These are phyloP conservation scores for Anthracocystis walkeri DNA, from an alignment of 1,284 basidiomycete species.

Conservation along the genomic window DNA sequence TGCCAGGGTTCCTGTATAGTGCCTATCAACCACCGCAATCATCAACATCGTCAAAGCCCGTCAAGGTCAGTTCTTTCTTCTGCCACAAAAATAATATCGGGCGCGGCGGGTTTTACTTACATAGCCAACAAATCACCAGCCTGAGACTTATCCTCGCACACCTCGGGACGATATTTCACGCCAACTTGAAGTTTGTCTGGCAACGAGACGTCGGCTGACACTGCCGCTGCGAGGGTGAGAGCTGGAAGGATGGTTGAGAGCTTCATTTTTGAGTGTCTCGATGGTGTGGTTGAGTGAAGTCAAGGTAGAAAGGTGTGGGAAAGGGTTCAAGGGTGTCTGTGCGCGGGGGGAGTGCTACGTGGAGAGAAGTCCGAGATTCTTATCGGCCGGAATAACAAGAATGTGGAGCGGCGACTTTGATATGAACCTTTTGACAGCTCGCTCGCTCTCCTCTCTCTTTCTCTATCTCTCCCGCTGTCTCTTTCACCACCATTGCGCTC, in stretches of 20 bases:
- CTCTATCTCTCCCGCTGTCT: too few species aligned
- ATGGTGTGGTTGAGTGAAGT: background rate
- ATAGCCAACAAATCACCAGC: constrained; percentile 79
- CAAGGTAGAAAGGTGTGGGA: background rate
- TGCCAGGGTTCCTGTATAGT: constrained; percentile 79
- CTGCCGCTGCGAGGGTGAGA: constrained; percentile 34
- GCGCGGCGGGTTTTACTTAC: too few species aligned
- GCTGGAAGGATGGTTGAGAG: constrained; percentile 9
- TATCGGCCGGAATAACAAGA: constrained; percentile 26
- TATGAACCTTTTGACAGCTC: background rate
- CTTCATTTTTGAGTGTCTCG: constrained; percentile 16
- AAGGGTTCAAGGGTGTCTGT: constrained; percentile 6
- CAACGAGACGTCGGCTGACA: constrained; percentile 29
- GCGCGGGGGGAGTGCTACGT: constrained; percentile 18
- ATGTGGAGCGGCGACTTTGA: too few species aligned
- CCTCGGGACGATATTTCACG: constrained; percentile 72
- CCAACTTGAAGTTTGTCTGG: constrained; percentile 63
- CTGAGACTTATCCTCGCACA: constrained; percentile 75
- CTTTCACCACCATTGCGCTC: background rate
- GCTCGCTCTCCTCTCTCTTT: too few species aligned
- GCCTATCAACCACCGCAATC: constrained; percentile 36
- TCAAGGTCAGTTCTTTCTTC: background rate
- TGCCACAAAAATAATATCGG: too few species aligned
- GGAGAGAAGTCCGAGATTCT: constrained; percentile 23
- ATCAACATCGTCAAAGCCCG: constrained; percentile 17